Base-by-base conservation (phyloP, 441 rosid species). In the Pelargonium fulgidum region DNA sequence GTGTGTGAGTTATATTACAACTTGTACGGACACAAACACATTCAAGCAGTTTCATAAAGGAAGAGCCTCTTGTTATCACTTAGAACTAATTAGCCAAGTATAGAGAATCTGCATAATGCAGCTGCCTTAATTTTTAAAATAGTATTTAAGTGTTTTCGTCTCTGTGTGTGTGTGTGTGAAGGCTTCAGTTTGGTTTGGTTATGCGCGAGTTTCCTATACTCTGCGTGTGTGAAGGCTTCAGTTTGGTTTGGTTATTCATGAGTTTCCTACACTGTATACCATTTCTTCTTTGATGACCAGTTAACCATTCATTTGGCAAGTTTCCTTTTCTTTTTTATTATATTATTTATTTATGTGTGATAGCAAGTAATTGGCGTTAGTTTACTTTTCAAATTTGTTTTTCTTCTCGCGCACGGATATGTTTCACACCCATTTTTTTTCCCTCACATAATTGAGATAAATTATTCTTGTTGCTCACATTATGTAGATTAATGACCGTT, bases 401-500 rank as follows among this genome's bases (percentile, higher is more conserved):
- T 44, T 44, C 48, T 44, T 44, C 13, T 44, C 48, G 13, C 7
- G 11, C 13, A 44, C 13, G 3, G 7, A n/a, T 44, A 44, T 44
- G 13, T 11, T 44, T 11, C 13, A 61, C 39, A 24, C 26, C 9
- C 12, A 52, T 9, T 20, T 20, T 9, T 20, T 8, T 59, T 59
- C n/a, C 20, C 20, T 4, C 2, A 41, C 13, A 44, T 44, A 11
- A 44, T 8, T 11, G 7, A 44, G 10, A 8, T 9, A 8, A 10
- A 42, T 42, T 42, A 7, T 44, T 44, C 48, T 44, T 44, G 11
- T 8, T 64, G 1, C 2, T 33, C 56, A 62, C 3, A 36, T 67
- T 67, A 24, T 61, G 64, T 61, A 84, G 87, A 84, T 84, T 76
- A 84, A 84, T 66, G 87, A 84, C 64, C 85, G 83, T 44, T 84